Percentiles rank a stretch among this genome's conserved stretches.
These are phyloP conservation scores for Microbotryomycetes sp. DNA, from an alignment of 1,284 basidiomycete genomes.

Conservation along the genomic window DNA sequence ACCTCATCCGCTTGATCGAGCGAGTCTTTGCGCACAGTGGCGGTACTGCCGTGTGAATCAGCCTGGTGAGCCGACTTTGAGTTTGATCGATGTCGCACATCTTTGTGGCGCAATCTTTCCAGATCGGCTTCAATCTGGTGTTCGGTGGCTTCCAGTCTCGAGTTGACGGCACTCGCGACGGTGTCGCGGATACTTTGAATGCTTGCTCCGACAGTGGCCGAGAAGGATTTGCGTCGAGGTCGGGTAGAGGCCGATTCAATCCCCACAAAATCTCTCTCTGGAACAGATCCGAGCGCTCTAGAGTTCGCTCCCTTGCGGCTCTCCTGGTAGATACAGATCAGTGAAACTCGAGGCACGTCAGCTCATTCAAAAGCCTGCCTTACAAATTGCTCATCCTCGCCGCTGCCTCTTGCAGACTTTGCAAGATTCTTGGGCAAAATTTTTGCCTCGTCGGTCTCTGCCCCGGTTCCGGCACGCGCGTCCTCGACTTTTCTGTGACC, in stretches of 20 bases:
- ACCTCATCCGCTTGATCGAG: too few relatives aligned
- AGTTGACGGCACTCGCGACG: slow-evolving; percentile 2
- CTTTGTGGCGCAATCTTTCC: not conserved
- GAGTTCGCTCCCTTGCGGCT: not conserved
- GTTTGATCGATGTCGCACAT: too few relatives aligned
- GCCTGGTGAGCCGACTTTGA: too few relatives aligned
- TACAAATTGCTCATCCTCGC: not conserved
- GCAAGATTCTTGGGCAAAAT: too few relatives aligned
- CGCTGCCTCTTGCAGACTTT: too few relatives aligned
- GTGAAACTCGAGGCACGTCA: not conserved
- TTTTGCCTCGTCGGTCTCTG: too few relatives aligned
- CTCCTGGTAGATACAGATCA: not conserved
- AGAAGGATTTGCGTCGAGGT: slow-evolving; percentile 5
- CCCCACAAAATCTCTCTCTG: not conserved
- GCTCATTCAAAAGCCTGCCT: not conserved
- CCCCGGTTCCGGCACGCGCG: too few relatives aligned
- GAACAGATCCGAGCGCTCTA: not conserved
- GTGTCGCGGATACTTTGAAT: slow-evolving; percentile 10
- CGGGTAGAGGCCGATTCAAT: not conserved
- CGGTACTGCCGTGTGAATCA: too few relatives aligned
- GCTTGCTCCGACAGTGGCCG: slow-evolving; percentile 12
- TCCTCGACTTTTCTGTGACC: too few relatives aligned
- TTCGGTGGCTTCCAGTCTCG: not conserved
- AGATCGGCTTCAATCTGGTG: not conserved
- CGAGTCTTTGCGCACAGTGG: too few relatives aligned